Conservation (phyloP, 2,329 filamentous ascomycete genomes). For the Triangularia setosa region DNA sequence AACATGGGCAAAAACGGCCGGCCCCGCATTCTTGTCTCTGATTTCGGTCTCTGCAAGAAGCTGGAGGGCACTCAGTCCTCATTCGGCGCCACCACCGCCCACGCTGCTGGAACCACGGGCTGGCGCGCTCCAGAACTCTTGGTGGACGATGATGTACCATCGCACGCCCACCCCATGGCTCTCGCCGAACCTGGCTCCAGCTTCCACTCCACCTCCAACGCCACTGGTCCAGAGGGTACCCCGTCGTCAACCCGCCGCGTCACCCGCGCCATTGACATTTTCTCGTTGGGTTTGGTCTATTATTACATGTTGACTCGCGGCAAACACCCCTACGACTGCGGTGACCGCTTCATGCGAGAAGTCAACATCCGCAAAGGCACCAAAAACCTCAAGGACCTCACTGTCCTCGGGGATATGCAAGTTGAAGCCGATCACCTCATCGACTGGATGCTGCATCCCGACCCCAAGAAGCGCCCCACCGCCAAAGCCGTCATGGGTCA, state of each 20-base stretch:
- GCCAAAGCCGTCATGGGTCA: conserved; percentile 81
- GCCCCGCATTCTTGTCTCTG: conserved; percentile 88
- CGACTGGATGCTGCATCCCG: conserved; percentile 64
- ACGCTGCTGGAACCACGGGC: conserved; percentile 87
- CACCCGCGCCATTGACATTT: conserved; percentile 94
- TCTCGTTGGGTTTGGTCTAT: conserved; percentile 95
- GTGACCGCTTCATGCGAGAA: conserved; percentile 91
- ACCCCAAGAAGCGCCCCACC: conserved; percentile 59
- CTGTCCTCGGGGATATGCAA: conserved; percentile 75
- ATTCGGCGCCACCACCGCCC: conserved; percentile 88
- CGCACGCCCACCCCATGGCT: conserved; percentile 35
- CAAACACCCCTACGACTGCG: conserved; percentile 88
- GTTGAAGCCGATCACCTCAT: conserved; percentile 87
- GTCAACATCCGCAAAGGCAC: conserved; percentile 94
- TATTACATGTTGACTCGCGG: conserved; percentile 97
- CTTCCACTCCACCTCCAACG: conserved; percentile 44
- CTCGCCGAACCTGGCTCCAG: conserved; percentile 52
- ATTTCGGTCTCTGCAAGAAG: conserved; percentile 97
- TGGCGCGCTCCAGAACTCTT: conserved; percentile 96
- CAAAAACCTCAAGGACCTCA: conserved; percentile 66
- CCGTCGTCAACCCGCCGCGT: conserved; percentile 71
- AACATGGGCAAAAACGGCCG: conserved; percentile 64
- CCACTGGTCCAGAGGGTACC: conserved; percentile 30
- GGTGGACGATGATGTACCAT: conserved; percentile 67
- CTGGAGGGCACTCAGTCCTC: conserved; percentile 91